A percentile compares a stretch with the other conserved stretches of the same genome.
phyloP scores from a whole-genome alignment of 306 rosid species.

The Aeschynomene evenia region DNA sequence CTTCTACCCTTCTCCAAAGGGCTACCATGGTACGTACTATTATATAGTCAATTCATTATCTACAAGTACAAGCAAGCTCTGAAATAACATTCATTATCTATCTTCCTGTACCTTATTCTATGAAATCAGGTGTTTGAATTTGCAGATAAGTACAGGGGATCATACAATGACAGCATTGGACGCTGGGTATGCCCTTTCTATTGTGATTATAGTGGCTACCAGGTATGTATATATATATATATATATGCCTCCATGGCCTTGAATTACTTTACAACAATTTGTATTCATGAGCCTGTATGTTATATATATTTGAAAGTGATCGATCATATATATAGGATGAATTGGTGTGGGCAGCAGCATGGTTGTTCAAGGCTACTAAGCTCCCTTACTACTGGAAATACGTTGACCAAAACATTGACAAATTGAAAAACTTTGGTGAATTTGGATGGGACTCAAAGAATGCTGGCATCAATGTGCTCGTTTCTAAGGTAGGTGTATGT shows the following conservation, averaged over 20 bases:
- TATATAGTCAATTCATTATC: no score
- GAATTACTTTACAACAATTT: no score
- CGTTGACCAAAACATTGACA: slow-evolving; percentile 30
- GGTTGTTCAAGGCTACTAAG: slow-evolving; percentile 54
- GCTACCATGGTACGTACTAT: slow-evolving; percentile 40
- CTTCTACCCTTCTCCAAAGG: slow-evolving; percentile 43
- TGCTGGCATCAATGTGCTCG: slow-evolving; percentile 53
- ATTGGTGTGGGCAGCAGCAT: slow-evolving; percentile 62
- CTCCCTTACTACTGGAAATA: slow-evolving; percentile 31
- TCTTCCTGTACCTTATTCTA: not conserved
- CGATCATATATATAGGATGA: slow-evolving; percentile 39
- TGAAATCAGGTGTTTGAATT: slow-evolving; percentile 48
- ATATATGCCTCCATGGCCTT: not conserved
- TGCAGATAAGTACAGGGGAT: slow-evolving; percentile 51
- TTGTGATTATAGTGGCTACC: slow-evolving; percentile 53
- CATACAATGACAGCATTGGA: slow-evolving; percentile 50
- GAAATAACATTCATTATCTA: not conserved
- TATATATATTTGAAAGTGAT: not conserved
- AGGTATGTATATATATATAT: slow-evolving; percentile 31
- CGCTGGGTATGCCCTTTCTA: slow-evolving; percentile 54
- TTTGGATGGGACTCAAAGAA: slow-evolving; percentile 69
- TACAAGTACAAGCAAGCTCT: no score
- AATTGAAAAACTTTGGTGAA: slow-evolving; percentile 30
- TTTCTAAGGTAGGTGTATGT: slow-evolving; percentile 53
- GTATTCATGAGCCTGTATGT: not conserved